Evolutionary conservation across 164 flowering plant species (phyloP).

Genomic region (Umbilicus rupestris): DNA sequence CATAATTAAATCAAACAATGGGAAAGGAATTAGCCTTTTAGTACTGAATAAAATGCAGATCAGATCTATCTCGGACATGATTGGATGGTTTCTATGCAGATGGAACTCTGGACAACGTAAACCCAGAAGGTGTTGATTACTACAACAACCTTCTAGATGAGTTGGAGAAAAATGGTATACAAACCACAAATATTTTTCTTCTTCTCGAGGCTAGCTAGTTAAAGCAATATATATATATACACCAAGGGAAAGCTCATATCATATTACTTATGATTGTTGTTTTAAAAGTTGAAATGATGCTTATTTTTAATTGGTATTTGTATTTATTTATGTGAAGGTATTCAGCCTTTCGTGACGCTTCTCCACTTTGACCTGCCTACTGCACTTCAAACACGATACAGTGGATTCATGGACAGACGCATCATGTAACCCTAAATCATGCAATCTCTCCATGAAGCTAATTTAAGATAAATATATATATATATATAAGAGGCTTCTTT

Average conservation of each 20-base stretch:
- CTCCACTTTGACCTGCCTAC: slow-evolving; percentile 31
- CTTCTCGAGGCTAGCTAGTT: too few relatives aligned
- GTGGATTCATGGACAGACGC: slow-evolving; percentile 20
- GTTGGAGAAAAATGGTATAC: slow-evolving; percentile 22
- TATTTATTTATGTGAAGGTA: slow-evolving; percentile 13
- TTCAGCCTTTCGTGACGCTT: slow-evolving; percentile 23
- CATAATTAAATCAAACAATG: too few relatives aligned
- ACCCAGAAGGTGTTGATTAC: slow-evolving; percentile 25
- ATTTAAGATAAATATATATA: too few relatives aligned
- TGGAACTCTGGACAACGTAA: slow-evolving; percentile 20
- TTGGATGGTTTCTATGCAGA: slow-evolving; percentile 11
- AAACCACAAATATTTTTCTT: too few relatives aligned
- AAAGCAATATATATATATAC: too few relatives aligned
- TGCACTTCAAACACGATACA: slow-evolving; percentile 20
- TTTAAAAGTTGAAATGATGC: too few relatives aligned
- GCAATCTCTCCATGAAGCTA: too few relatives aligned
- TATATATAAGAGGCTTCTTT: too few relatives aligned
- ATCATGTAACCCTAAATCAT: slow-evolving; percentile 24
- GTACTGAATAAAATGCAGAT: too few relatives aligned
- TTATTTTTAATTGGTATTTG: not conserved
- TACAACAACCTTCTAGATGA: slow-evolving; percentile 35
- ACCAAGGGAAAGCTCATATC: too few relatives aligned
- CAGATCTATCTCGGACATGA: not conserved
- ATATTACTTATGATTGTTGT: too few relatives aligned
- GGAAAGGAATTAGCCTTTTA: too few relatives aligned